These are phyloP conservation scores for Sporothrix brunneoviolacea DNA, from an alignment of 2,329 filamentous ascomycete genomes.

Conservation along the genomic window DNA sequence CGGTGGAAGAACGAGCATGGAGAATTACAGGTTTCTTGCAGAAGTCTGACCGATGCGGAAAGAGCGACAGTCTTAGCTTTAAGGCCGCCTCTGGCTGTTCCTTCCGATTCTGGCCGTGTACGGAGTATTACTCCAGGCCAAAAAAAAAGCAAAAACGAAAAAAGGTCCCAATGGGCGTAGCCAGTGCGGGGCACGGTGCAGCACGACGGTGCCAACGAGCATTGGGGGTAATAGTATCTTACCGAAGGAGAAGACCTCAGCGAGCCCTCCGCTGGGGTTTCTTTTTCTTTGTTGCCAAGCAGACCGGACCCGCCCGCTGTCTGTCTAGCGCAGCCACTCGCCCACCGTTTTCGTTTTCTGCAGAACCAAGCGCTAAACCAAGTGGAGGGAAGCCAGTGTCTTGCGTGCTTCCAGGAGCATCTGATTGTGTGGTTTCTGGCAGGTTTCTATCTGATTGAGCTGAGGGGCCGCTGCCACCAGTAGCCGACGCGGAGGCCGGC, in stretches of 20 bases:
- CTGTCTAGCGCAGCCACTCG: not conserved
- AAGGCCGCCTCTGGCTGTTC: not conserved
- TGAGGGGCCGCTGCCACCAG: no score
- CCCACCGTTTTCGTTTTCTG: not conserved
- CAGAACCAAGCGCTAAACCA: not conserved
- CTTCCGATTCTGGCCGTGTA: slow-evolving; percentile 14
- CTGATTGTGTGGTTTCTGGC: no score
- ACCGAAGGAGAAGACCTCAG: no score
- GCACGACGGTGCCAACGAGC: not conserved
- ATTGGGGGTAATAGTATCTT: no score
- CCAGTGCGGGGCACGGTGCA: slow-evolving; percentile 12
- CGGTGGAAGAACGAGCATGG: not conserved
- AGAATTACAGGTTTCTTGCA: slow-evolving; percentile 5
- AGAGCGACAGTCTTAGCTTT: not conserved
- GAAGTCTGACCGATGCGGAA: slow-evolving; percentile 6
- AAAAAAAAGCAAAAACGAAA: not conserved
- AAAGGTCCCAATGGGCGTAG: not conserved
- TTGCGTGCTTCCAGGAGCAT: no score
- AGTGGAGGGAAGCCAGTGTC: no score
- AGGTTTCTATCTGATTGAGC: not conserved
- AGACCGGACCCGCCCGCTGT: no score
- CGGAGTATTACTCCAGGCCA: not conserved
- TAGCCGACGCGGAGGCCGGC: no score
- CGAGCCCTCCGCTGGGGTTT: no score
- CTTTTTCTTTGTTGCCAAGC: no score